Base-by-base conservation (phyloP, 2,329 filamentous ascomycete genomes). In the Colletotrichum tropicale region DNA sequence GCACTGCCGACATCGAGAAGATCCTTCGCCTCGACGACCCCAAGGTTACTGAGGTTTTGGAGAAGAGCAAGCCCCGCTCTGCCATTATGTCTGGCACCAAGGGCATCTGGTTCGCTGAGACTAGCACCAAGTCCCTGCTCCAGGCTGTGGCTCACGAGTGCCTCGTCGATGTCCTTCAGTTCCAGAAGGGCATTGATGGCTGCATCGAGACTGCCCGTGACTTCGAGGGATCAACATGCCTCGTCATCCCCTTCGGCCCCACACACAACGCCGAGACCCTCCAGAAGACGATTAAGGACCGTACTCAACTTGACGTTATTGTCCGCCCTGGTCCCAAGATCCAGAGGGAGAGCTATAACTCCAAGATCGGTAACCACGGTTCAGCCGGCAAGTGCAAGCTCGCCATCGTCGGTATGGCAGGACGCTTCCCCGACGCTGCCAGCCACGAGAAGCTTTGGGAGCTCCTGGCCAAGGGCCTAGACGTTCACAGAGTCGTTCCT, bases 341-440 rank as follows among this genome's bases (percentile, higher is more conserved):
- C 48, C 78, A 84, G 18, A 81, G 82, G 26, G 82, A 84, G 79
- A 83, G 81, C 78, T 83, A 80, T 34, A 76, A 78, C 16, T 79
- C 84, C 12, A 81, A 78, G 18, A 85, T 89, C 30, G 87, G 87
- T 21, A 89, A 89, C 78, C 88, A 89, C 77, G 88, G 88, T 13
- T 82, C 85, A 16, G 81, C 77, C 10, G 86, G 86, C 16, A 85
- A 91, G 80, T 91, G 91, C 82, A 96, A 96, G 84, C 91, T 98
- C 77, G 95, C 95, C 73, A 96, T 98, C 77, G 94, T 98, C 38
- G 95, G 95, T 68, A 86, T 84, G 78, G 84, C 84, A 2, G 87
- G 87, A 34, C 82, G 87, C 0, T 85, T 88, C 26, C 86, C 87
- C 1, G 87, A 87, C 7, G 84, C 82, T 6, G 83, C 83, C 0